phyloP scores from a whole-genome alignment of 192 early-diverging fungal genomes.

The Entomortierella chlamydospora region DNA sequence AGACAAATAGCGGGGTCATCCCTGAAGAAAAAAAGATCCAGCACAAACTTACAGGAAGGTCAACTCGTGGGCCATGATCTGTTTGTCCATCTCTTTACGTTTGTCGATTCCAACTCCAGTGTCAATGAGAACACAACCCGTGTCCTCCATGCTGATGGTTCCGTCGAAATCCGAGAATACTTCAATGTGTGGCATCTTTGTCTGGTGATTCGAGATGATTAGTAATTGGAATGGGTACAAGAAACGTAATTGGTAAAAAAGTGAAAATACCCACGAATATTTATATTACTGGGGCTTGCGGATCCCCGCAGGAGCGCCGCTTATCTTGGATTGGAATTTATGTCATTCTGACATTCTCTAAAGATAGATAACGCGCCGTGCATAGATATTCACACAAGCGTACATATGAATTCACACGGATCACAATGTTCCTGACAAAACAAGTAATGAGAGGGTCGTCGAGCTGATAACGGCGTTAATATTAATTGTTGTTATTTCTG shows the following conservation, averaged over 20 bases:
- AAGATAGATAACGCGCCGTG: no score
- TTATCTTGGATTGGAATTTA: no score
- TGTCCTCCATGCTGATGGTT: slow-evolving; percentile 63
- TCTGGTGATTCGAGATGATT: not conserved
- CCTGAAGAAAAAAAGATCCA: not conserved
- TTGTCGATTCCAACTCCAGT: slow-evolving; percentile 55
- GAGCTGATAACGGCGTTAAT: no score
- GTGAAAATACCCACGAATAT: not conserved
- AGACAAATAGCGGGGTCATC: no score
- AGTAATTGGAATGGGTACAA: not conserved
- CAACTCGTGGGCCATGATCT: slow-evolving; percentile 55
- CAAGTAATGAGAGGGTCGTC: no score
- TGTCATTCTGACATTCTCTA: no score
- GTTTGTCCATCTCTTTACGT: slow-evolving; percentile 54
- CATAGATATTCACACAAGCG: no score
- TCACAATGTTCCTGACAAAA: no score
- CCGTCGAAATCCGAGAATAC: slow-evolving; percentile 70
- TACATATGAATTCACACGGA: no score
- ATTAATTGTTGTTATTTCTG: not conserved
- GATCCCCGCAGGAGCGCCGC: no score
- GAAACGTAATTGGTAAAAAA: not conserved
- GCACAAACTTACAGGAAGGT: slow-evolving; percentile 55
- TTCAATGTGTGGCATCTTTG: slow-evolving; percentile 53
- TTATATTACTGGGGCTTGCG: no score
- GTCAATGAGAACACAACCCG: slow-evolving; percentile 63